Conservation (phyloP, 2,329 filamentous ascomycete species). For the Exophiala mesophila region DNA sequence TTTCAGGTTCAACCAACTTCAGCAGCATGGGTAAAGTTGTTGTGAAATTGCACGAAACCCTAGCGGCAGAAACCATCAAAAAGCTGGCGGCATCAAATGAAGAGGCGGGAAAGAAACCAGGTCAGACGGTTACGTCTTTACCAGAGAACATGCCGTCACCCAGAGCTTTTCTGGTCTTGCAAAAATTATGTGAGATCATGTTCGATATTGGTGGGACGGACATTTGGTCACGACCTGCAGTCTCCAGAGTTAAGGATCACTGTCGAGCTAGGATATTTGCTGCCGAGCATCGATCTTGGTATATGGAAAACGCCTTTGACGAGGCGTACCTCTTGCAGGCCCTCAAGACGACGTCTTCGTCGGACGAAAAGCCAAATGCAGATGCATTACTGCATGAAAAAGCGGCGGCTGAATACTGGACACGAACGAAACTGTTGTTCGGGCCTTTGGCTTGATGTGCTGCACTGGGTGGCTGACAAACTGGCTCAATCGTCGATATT, state of each 20-base stretch:
- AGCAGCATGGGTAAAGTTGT: constrained; percentile 7
- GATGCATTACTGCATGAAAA: not conserved
- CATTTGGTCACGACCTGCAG: constrained; percentile 21
- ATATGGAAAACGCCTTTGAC: constrained; percentile 21
- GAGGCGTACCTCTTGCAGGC: constrained; percentile 18
- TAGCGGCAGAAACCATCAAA: constrained; percentile 16
- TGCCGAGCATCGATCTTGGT: constrained; percentile 5
- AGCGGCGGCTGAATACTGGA: constrained; percentile 22
- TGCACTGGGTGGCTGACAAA: too few relatives aligned
- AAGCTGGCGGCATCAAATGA: constrained; percentile 8
- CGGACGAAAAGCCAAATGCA: not conserved
- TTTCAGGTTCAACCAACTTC: constrained; percentile 10
- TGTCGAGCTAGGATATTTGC: constrained; percentile 12
- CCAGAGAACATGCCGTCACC: constrained; percentile 25
- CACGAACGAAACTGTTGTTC: constrained; percentile 24
- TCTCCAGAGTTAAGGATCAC: constrained; percentile 14
- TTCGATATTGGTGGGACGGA: constrained; percentile 23
- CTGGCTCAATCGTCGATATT: too few relatives aligned
- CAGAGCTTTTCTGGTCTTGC: constrained; percentile 17
- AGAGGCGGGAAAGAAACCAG: not conserved
- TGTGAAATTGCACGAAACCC: constrained; percentile 10
- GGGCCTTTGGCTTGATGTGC: constrained; percentile 10
- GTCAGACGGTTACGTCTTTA: constrained; percentile 1
- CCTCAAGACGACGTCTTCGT: constrained; percentile 3
- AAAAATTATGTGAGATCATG: constrained; percentile 22